Evolutionary conservation across 2,329 filamentous ascomycete species (phyloP), one percentile per base, ranked within the genome.

Genomic region (Didymella pomorum): DNA sequence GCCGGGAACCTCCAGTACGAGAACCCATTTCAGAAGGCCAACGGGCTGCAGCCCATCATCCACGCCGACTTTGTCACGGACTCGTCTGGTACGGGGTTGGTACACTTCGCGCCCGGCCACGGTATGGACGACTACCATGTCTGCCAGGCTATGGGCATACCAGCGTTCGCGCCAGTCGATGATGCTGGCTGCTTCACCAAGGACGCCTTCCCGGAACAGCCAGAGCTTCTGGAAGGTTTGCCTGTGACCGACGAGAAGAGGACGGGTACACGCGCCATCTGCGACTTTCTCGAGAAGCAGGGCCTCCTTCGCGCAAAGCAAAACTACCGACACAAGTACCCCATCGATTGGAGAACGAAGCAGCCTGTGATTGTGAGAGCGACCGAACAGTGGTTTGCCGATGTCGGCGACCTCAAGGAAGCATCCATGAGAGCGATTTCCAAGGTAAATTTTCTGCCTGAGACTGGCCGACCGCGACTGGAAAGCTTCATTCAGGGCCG

Each of bases 301-400:
- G 64, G 63, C 20, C 74, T 81, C n/a, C 84, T 98, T 3, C 79
- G 97, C 39, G 83, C 84, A 37, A 85, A 84, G 4, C 89, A 96
- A 66, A 83, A 82, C 56, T 89, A 94, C 73, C 84, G 83, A 51
- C 95, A 99, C 81, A 98, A 97, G 76, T 98, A 98, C 74, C 95
- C 95, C 0, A 97, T 98, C 67, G 95, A 99, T 78, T 99, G 95
- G 95, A 86, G 95, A 52, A 96, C 94, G 0, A 99, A 98, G 78
- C 84, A 90, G 66, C 95, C 95, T 1, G 89, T 99, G 48, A 92
- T 99, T 59, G 87, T 96, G 31, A 83, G 95, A 64, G 94, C 95
- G 3, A 99, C 96, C 0, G 92, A 93, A 35, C 95, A 99, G 78
- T 99, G 95, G 95, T 99, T 99, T 73, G 93, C 95, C 11, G 92